phyloP scores from a whole-genome alignment of 2,329 filamentous ascomycete species.

The Aspergillus sp. region DNA sequence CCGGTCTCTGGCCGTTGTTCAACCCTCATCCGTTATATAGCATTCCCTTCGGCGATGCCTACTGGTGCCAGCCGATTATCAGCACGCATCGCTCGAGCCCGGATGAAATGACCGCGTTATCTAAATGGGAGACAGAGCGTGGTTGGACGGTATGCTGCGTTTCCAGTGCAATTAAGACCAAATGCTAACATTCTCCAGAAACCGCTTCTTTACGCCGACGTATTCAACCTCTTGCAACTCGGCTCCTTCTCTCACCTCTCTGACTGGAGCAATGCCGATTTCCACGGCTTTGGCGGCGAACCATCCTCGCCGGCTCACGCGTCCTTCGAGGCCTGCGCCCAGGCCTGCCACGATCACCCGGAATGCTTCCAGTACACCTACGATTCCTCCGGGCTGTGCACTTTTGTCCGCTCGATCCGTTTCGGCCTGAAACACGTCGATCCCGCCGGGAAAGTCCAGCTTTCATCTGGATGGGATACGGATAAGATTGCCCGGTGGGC shows the following conservation, averaged over 20 bases:
- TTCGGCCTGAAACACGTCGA: neutral
- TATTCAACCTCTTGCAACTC: neutral
- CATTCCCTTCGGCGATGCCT: slow-evolving; percentile 38
- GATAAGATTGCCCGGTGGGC: neutral
- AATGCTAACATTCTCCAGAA: slow-evolving; percentile 3
- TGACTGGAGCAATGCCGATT: neutral
- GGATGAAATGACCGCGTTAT: slow-evolving; percentile 41
- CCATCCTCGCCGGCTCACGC: neutral
- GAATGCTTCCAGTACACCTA: neutral
- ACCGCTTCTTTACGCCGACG: slow-evolving; percentile 10
- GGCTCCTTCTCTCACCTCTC: neutral
- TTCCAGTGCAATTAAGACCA: too few relatives aligned
- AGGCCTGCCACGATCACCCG: neutral
- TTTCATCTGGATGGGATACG: neutral
- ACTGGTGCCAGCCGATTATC: slow-evolving; percentile 45
- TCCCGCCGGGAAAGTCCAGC: neutral
- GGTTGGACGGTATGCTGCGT: slow-evolving; percentile 11
- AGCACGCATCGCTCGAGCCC: slow-evolving; percentile 42
- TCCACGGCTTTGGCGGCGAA: neutral
- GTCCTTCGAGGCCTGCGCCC: neutral
- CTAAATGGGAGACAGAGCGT: slow-evolving; percentile 32
- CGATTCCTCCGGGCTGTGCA: neutral
- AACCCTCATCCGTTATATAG: slow-evolving; percentile 41
- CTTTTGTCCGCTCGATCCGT: neutral
- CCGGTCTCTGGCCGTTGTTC: slow-evolving; percentile 43